phyloP scores from a whole-genome alignment of 2,329 filamentous ascomycete genomes.

The Ceratocystis diversiconidia region DNA sequence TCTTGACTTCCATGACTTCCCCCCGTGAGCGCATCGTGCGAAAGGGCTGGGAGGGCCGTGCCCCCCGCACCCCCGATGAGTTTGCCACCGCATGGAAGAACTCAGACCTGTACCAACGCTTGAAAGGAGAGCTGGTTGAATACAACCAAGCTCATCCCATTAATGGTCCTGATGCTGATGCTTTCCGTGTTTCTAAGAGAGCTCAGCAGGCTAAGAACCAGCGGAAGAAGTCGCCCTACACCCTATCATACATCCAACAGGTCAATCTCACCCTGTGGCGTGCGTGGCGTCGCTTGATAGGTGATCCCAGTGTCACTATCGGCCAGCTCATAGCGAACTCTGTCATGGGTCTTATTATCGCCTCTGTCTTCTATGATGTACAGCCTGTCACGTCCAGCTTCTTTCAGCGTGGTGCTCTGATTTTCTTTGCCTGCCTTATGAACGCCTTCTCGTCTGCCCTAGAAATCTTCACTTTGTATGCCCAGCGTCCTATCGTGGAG shows the following conservation, averaged over 20 bases:
- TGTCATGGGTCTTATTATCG: conserved; percentile 61
- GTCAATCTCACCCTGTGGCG: conserved; percentile 66
- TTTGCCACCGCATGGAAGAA: conserved; percentile 45
- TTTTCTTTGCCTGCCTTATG: conserved; percentile 80
- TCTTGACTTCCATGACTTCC: conserved; percentile 56
- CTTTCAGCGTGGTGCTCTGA: conserved; percentile 61
- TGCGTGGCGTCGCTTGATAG: conserved; percentile 61
- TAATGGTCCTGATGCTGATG: conserved; percentile 40
- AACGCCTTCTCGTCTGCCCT: conserved; percentile 72
- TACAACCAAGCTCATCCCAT: conserved; percentile 39
- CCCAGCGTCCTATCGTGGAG: conserved; percentile 82
- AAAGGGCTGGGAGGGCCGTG: conserved; percentile 40
- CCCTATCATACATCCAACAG: conserved; percentile 63
- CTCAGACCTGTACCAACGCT: conserved; percentile 32
- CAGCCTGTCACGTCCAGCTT: conserved; percentile 52
- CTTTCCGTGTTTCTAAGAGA: conserved; percentile 40
- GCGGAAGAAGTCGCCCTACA: conserved; percentile 65
- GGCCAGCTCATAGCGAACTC: conserved; percentile 58
- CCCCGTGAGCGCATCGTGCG: conserved; percentile 41
- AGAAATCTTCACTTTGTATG: conserved; percentile 73
- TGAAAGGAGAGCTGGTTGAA: conserved; percentile 36
- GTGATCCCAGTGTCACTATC: conserved; percentile 62
- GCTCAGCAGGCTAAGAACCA: conserved; percentile 42
- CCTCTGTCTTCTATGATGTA: conserved; percentile 71
- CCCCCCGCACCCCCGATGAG: conserved; percentile 46